Conservation (phyloP, 371 early-diverging fungal genomes). For the Apophysomyces variabilis region DNA sequence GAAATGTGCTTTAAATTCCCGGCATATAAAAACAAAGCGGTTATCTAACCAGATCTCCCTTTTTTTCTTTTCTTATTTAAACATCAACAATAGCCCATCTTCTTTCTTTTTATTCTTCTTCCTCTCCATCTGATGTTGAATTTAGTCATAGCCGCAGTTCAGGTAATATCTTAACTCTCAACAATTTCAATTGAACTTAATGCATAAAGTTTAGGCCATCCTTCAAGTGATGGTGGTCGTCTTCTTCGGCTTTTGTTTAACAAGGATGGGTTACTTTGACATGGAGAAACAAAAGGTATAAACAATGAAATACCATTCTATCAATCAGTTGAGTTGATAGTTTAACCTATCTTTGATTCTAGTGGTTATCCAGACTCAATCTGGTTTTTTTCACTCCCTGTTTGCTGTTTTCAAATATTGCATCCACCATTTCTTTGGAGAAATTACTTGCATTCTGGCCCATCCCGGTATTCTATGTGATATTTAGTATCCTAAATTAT, state of each 20-base stretch:
- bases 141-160: conserved; percentile 25
- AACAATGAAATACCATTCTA: no score
- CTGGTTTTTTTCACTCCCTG: conserved; percentile 72
- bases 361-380: conserved; percentile 67
- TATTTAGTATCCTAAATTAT: conserved; percentile 34
- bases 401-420: conserved; percentile 71
- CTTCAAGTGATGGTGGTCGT: conserved; percentile 64
- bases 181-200: background rate
- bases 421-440: conserved; percentile 61
- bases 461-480: conserved; percentile 69
- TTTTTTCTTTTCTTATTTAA: background rate
- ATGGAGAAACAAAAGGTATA: conserved; percentile 61
- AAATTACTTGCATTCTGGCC: conserved; percentile 74
- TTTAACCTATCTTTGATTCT: conserved; percentile 24
- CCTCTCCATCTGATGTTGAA: conserved; percentile 9
- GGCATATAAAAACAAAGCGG: background rate
- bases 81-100: background rate
- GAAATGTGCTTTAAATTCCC: background rate
- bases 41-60: background rate
- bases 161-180: conserved; percentile 1
- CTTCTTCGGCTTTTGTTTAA: conserved; percentile 53
- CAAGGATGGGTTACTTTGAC: conserved; percentile 53
- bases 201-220: conserved; percentile 46
- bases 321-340: no score
- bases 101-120: conserved; percentile 12